These are phyloP conservation scores for Orbilia javanica DNA, from an alignment of 2,329 filamentous ascomycete species.

Conservation along the genomic window DNA sequence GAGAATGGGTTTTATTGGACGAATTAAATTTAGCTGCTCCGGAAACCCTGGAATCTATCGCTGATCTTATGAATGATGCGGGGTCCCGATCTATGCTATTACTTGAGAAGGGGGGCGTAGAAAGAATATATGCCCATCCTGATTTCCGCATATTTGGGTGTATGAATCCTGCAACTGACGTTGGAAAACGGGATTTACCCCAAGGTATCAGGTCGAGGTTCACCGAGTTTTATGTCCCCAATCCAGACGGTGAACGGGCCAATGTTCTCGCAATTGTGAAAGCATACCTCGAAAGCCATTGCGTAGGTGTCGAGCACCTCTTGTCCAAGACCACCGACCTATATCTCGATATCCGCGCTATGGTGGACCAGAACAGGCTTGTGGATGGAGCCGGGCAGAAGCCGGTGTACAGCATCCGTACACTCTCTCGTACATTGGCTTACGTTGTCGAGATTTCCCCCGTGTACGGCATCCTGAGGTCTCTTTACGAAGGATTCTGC, in stretches of 20 bases:
- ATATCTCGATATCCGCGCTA: slow-evolving; percentile 86
- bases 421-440: slow-evolving; percentile 86
- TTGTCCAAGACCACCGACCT: slow-evolving; percentile 42
- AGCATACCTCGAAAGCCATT: slow-evolving; percentile 82
- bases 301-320: slow-evolving; percentile 80
- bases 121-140: slow-evolving; percentile 87
- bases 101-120: slow-evolving; percentile 92
- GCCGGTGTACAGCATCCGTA: slow-evolving; percentile 96
- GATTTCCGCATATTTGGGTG: slow-evolving; percentile 97
- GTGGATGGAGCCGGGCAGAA: slow-evolving; percentile 96
- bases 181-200: slow-evolving; percentile 94
- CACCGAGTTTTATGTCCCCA: slow-evolving; percentile 93
- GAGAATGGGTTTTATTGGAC: slow-evolving; percentile 95
- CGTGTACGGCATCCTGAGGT: slow-evolving; percentile 84
- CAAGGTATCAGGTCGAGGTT: slow-evolving; percentile 90
- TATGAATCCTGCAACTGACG: slow-evolving; percentile 98
- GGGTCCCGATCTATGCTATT: slow-evolving; percentile 85
- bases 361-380: slow-evolving; percentile 83
- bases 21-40: slow-evolving; percentile 97
- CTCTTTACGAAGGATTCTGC: slow-evolving; percentile 92
- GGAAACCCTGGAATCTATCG: slow-evolving; percentile 93
- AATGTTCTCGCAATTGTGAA: slow-evolving; percentile 90
- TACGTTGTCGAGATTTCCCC: slow-evolving; percentile 89
- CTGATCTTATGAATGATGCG: slow-evolving; percentile 83
- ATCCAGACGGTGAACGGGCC: slow-evolving; percentile 86